A percentile compares a stretch with the other conserved stretches of the same genome.
Conservation (phyloP, 345 rosid species). For the Xanthoceras sorbifolium region DNA sequence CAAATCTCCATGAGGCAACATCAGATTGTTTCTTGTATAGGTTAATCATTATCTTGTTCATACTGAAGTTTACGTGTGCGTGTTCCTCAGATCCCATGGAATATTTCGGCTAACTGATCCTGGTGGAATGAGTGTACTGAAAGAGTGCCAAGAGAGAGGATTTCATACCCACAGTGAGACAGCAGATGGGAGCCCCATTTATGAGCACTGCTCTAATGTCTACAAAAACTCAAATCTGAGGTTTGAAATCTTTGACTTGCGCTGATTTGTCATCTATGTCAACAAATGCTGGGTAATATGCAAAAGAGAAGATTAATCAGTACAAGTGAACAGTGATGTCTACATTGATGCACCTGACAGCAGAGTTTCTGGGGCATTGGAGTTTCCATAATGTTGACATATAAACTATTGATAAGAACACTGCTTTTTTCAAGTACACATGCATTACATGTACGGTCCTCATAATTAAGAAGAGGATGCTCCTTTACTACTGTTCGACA, state of each 20-base stretch:
- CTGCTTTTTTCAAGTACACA: neutral
- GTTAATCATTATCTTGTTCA: neutral
- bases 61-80: constrained; percentile 8
- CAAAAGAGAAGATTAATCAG: neutral
- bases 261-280: constrained; percentile 31
- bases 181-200: constrained; percentile 66
- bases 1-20: neutral
- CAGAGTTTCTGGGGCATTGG: neutral
- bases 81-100: constrained; percentile 55
- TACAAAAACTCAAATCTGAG: constrained; percentile 81
- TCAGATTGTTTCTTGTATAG: neutral
- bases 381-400: neutral
- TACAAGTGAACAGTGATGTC: neutral
- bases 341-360: neutral
- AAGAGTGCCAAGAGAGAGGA: constrained; percentile 65
- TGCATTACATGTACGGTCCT: neutral
- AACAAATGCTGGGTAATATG: neutral
- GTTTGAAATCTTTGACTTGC: constrained; percentile 89
- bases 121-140: constrained; percentile 70
- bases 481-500: neutral
- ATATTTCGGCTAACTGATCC: constrained; percentile 76
- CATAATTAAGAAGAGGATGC: neutral
- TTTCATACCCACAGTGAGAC: constrained; percentile 81
- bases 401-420: neutral
- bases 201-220: constrained; percentile 74